Evolutionary conservation across 805 yeast genomes (phyloP), one percentile per base, ranked within the genome.

Genomic region (Saturnispora halmiae): DNA sequence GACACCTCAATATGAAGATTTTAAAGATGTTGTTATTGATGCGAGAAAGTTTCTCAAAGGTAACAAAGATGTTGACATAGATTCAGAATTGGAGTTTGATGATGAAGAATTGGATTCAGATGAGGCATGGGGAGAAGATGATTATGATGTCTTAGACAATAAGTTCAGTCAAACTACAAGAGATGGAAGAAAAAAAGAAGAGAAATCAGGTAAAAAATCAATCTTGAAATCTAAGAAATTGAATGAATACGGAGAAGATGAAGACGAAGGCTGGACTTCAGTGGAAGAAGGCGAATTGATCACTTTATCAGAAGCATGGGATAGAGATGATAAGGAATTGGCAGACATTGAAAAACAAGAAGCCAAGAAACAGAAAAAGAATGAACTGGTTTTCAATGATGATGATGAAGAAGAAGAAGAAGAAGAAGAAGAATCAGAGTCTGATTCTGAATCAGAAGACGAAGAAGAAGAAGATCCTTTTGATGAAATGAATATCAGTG

Each of bases 251-350:
- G 63, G 61, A 13, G 72, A 69, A 8, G 71, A 65, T 7, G 77
- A 69, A 14, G 79, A 72, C n/a, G 75, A 66, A 4, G 90, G 74
- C 10, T 82, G 83, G 54, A 73, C 73, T 20, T 79, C 88, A 53
- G 68, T 82, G 32, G 95, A 85, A 51, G 95, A 85, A 54, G 66
- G 60, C 24, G 82, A 85, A 49, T 67, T 87, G 40, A 70, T 82
- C 44, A 74, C 94, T 0, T 65, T 87, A 30, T 81, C 94, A n/a
- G 87, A 79, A 50, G 87, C 84, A 3, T 86, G 95, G 95, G 96
- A 82, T 54, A 60, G 76, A 60, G 92, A 84, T 56, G 85, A 79
- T 25, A 62, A 58, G 22, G 79, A 73, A 47, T 55, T 38, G 25
- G 36, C 16, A 14, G 21, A 42, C 27, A 32, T 24, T n/a, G 24